Conservation (phyloP, 2,329 filamentous ascomycete genomes). For the Fusarium scirpi region DNA sequence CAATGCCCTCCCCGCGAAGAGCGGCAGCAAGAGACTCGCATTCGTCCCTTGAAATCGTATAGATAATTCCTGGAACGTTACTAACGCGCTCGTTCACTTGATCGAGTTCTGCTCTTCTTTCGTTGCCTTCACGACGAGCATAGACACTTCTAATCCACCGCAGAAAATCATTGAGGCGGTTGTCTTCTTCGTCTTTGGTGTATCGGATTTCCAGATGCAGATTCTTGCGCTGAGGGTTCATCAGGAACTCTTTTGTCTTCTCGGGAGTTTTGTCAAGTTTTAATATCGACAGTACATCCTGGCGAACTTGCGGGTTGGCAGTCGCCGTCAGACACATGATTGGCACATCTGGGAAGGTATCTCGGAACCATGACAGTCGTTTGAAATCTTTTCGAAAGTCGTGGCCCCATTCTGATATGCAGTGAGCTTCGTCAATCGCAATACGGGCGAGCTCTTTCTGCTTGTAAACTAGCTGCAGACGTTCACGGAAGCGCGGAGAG, state of each 20-base stretch:
- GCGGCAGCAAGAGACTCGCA: conserved; percentile 77
- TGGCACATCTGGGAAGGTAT: conserved; percentile 84
- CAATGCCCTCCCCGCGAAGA: conserved; percentile 75
- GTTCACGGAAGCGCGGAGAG: conserved; percentile 79
- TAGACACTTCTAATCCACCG: conserved; percentile 81
- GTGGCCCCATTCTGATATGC: conserved; percentile 98
- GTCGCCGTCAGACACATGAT: conserved; percentile 95
- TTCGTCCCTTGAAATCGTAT: conserved; percentile 79
- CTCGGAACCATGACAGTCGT: conserved; percentile 85
- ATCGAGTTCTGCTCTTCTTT: conserved; percentile 70
- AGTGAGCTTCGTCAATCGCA: conserved; percentile 94
- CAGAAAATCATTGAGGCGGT: conserved; percentile 79
- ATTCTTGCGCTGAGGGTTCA: conserved; percentile 85
- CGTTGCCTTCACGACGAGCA: conserved; percentile 70
- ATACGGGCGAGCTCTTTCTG: conserved; percentile 89
- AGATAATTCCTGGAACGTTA: conserved; percentile 82
- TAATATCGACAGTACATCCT: conserved; percentile 84
- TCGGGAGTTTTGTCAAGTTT: conserved; percentile 70
- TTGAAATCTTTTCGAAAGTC: conserved; percentile 97
- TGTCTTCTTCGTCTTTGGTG: conserved; percentile 79
- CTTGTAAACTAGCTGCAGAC: conserved; percentile 77
- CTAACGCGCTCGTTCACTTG: conserved; percentile 66
- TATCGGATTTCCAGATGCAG: conserved; percentile 92
- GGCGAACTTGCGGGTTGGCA: conserved; percentile 81
- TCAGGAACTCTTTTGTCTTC: conserved; percentile 79